phyloP scores from a whole-genome alignment of 2,329 filamentous ascomycete genomes.

The Plectosphaerella cucumerina region DNA sequence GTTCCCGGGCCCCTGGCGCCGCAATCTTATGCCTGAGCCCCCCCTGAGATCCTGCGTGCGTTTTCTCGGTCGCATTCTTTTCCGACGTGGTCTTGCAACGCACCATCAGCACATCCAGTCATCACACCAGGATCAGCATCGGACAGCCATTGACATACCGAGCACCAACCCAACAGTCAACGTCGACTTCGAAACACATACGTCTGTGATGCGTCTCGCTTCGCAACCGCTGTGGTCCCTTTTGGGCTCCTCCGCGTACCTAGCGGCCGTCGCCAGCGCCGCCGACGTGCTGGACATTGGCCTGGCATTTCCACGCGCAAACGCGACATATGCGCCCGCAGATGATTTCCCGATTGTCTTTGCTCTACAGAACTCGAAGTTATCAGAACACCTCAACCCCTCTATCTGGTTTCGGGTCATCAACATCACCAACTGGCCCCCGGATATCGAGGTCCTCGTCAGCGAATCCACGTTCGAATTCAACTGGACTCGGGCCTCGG shows the following conservation, averaged over 20 bases:
- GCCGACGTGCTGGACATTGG: slow-evolving; percentile 18
- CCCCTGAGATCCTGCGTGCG: no score
- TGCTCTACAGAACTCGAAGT: slow-evolving; percentile 18
- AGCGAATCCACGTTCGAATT: background rate
- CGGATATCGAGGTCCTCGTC: background rate
- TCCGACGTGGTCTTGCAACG: no score
- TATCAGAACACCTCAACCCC: slow-evolving; percentile 11
- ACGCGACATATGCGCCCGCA: slow-evolving; percentile 21
- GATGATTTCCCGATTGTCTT: slow-evolving; percentile 21
- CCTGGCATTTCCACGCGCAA: slow-evolving; percentile 23
- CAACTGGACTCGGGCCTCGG: background rate
- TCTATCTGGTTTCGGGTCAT: slow-evolving; percentile 3
- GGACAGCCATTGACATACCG: no score
- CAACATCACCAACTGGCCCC: slow-evolving; percentile 5
- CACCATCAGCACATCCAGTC: no score
- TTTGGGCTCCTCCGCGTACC: slow-evolving; percentile 5
- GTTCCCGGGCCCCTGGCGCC: no score
- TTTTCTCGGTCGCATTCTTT: no score
- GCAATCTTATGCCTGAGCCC: no score
- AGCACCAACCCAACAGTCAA: no score
- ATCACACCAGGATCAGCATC: no score
- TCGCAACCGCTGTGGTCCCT: slow-evolving; percentile 5
- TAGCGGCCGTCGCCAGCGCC: slow-evolving; percentile 7
- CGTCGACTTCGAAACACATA: no score
- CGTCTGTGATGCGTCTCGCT: slow-evolving; percentile 1